Percentiles rank a stretch among this genome's conserved stretches.
Evolutionary conservation across 208 protist species (phyloP).

Genomic region (Blastocrithidia nonstop): DNA sequence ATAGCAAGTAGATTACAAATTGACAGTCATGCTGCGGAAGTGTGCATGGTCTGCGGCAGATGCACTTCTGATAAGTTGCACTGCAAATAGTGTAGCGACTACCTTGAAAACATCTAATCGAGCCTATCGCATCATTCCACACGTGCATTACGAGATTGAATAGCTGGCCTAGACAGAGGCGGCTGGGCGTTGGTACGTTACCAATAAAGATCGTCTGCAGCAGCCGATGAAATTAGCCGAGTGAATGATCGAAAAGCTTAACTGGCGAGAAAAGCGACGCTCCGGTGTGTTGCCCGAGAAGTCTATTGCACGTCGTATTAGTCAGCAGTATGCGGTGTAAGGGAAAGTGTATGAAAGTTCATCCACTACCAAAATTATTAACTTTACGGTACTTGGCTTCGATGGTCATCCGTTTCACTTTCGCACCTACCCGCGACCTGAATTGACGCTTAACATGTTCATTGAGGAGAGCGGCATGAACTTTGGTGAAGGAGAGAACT

Average conservation of each 20-base stretch:
- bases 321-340: conserved; percentile 72
- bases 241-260: conserved; percentile 80
- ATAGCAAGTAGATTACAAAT: neutral
- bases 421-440: conserved; percentile 75
- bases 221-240: conserved; percentile 74
- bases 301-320: conserved; percentile 63
- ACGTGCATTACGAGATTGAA: conserved; percentile 77
- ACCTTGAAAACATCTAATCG: conserved; percentile 7
- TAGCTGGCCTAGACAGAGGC: conserved; percentile 76
- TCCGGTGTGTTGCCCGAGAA: conserved; percentile 68
- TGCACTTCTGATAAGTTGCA: too few species aligned
- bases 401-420: conserved; percentile 85
- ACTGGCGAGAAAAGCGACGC: conserved; percentile 68
- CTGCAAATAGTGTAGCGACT: neutral
- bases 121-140: conserved; percentile 67
- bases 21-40: neutral
- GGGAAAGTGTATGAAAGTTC: conserved; percentile 53
- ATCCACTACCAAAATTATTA: conserved; percentile 71
- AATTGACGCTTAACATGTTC: conserved; percentile 80
- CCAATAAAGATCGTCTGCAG: conserved; percentile 70
- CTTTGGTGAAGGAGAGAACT: conserved; percentile 62
- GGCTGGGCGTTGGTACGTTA: conserved; percentile 62
- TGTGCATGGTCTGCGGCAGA: too few species aligned
- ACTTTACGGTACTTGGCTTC: conserved; percentile 73
- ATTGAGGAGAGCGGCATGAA: conserved; percentile 85